These are phyloP conservation scores for Phlyctochytrium planicorne DNA, from an alignment of 192 early-diverging fungal species.

Conservation along the genomic window DNA sequence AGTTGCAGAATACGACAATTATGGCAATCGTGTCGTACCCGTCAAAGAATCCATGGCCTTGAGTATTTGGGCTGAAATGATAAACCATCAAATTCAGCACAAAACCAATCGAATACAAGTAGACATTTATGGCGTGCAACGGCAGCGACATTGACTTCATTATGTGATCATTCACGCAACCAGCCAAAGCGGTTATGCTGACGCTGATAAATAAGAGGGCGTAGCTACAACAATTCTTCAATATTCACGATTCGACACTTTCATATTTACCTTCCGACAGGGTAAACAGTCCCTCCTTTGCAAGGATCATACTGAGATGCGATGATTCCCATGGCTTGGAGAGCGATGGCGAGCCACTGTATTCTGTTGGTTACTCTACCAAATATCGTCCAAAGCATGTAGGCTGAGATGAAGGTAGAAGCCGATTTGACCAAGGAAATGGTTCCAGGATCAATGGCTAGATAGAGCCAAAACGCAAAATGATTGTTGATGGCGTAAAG, in stretches of 20 bases:
- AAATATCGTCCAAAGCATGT: constrained; percentile 2
- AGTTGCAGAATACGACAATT: constrained; percentile 15
- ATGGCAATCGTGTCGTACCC: constrained; percentile 10
- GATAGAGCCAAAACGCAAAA: constrained; percentile 14
- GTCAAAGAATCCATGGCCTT: constrained; percentile 15
- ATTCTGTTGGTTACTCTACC: background rate
- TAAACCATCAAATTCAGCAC: constrained; percentile 5
- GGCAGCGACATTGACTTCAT: constrained; percentile 1
- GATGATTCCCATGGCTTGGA: constrained; percentile 12
- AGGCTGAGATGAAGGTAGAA: constrained; percentile 10
- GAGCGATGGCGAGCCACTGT: constrained; percentile 20
- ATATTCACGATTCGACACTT: background rate
- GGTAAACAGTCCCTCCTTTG: background rate
- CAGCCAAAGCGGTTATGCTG: constrained; percentile 8
- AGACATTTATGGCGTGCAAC: constrained; percentile 14
- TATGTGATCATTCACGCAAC: constrained; percentile 16
- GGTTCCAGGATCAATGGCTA: constrained; percentile 12
- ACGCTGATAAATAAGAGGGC: background rate
- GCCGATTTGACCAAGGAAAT: constrained; percentile 17
- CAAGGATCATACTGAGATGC: constrained; percentile 17
- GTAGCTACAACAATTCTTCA: too few species aligned
- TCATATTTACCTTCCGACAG: background rate
- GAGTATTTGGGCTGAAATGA: background rate
- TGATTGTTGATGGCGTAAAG: constrained; percentile 22
- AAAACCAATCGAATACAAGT: constrained; percentile 15